Evolutionary conservation across 148 eudicot species (phyloP), one percentile per base, ranked within the genome.

Genomic region (Fagopyrum esculentum): DNA sequence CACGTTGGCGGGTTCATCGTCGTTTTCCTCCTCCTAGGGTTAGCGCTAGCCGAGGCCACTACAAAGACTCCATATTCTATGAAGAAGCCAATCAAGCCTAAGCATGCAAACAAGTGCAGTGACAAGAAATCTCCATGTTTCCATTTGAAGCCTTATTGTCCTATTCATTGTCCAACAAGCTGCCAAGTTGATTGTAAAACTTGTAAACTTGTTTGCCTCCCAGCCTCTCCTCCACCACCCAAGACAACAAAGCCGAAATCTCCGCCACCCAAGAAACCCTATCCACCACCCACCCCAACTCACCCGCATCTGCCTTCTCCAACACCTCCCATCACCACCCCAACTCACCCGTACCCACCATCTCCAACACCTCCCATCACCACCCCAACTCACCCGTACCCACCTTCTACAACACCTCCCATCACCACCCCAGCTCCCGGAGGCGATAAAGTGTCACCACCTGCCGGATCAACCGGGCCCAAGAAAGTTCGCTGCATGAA

Each of bases 401-500:
- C 52, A 3, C 52, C 52, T n/a, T 19, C 66, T 0, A 19, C 66
- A 60, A 60, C 66, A 60, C 66, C 66, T 60, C 51, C 77, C 26
- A 60, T 40, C 30, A 68, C 74, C 75, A 43, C 49, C 72, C 66
- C 66, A 60, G 8, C 66, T n/a, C 66, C 66, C 3, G 52, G 12
- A 2, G 52, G 52, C 6, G 52, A 12, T 49, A 49, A 12, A 8
- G 52, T 9, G 12, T 49, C 52, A 13, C 16, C 66, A 9, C 66
- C 66, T 11, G 7, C 66, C 11, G 16, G 22, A 11, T 7, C 35
- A 69, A 40, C 19, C 5, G 72, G 19, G 2, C 54, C 30, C 9
- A 81, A 71, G 69, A 83, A 73, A 44, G 71, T 56, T 10, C 55
- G 73, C n/a, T 79, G 82, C 47, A 73, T 19, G 45, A 84, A 78